Base-by-base conservation (phyloP, 129 eudicot genomes). In the Chrysanthemum seticuspe region DNA sequence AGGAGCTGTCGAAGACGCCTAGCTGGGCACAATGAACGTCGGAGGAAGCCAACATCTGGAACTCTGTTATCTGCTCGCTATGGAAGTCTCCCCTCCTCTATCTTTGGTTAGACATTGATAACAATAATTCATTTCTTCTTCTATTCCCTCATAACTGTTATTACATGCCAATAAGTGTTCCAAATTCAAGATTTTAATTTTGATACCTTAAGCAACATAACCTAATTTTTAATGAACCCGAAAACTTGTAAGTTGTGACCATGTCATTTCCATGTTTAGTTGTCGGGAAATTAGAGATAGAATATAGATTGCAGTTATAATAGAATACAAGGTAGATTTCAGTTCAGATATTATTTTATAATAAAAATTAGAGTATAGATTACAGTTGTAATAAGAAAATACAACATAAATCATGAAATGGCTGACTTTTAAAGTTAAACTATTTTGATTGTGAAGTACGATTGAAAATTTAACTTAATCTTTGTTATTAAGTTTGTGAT, bases 21-120 rank as follows among this genome's bases (percentile, higher is more conserved):
- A 69, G 99, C 99, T 15, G 96, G 96, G 49, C 99, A 94, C 78
- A 94, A 94, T 61, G 99, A 94, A 79, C 97, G 99, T 21, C 67
- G 99, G 50, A 88, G 99, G 85, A 94, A 94, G 86, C 99, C 93
- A 21, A 83, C 88, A 49, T 77, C 88, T 9, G 95, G 88, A 76
- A 78, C 97, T 77, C 19, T 93, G 67, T 67, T 87, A 60, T 77
- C 96, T 49, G 49, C 93, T 18, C 93, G 87, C 74, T 86, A 84
- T 70, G 96, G 97, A 77, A 80, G 53, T 84, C 83, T 76, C 49
- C 78, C 86, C 57, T 74, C 92, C 36, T 71, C 95, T 16, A 55
- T 86, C 45, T 79, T 84, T 71, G 98, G 96, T 89, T 62, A 82
- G 91, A 69, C 44, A 40, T 63, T n/a, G 1, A 14, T 44, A 25